Evolutionary conservation across 1,139 yeast genomes (phyloP).

Genomic region (Blastobotrys serpentis): DNA sequence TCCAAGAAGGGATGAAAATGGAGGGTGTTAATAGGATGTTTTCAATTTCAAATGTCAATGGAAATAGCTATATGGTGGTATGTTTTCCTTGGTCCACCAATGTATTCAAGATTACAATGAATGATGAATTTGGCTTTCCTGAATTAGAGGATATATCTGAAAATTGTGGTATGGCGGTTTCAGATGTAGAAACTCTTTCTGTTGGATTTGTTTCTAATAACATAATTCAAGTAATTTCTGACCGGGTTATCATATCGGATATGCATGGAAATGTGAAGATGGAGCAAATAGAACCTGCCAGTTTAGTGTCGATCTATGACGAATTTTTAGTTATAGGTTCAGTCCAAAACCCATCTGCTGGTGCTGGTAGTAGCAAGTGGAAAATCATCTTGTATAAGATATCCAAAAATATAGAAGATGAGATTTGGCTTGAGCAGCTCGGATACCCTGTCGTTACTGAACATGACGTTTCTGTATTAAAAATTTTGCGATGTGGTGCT

Average conservation of each 20-base stretch:
- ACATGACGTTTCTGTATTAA: background rate
- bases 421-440: background rate
- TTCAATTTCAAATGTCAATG: slow-evolving; percentile 26
- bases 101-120: slow-evolving; percentile 33
- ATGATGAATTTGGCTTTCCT: slow-evolving; percentile 31
- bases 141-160: slow-evolving; percentile 26
- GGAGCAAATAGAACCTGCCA: slow-evolving; percentile 5
- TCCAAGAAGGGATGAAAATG: slow-evolving; percentile 26
- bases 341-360: background rate
- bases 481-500: background rate
- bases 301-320: slow-evolving; percentile 4
- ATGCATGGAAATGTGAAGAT: slow-evolving; percentile 26
- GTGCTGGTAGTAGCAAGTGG: background rate
- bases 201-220: slow-evolving; percentile 21
- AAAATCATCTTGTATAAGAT: slow-evolving; percentile 6
- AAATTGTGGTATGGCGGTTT: slow-evolving; percentile 28
- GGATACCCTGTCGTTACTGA: slow-evolving; percentile 7
- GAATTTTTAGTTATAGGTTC: background rate
- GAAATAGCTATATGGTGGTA: slow-evolving; percentile 37
- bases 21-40: slow-evolving; percentile 27
- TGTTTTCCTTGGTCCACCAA: slow-evolving; percentile 44
- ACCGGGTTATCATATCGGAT: slow-evolving; percentile 35
- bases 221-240: slow-evolving; percentile 41
- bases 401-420: background rate
- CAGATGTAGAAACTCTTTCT: slow-evolving; percentile 24